Evolutionary conservation across 2,329 filamentous ascomycete genomes (phyloP), one percentile per base, ranked within the genome.

Genomic region (Colletotrichum sp.): DNA sequence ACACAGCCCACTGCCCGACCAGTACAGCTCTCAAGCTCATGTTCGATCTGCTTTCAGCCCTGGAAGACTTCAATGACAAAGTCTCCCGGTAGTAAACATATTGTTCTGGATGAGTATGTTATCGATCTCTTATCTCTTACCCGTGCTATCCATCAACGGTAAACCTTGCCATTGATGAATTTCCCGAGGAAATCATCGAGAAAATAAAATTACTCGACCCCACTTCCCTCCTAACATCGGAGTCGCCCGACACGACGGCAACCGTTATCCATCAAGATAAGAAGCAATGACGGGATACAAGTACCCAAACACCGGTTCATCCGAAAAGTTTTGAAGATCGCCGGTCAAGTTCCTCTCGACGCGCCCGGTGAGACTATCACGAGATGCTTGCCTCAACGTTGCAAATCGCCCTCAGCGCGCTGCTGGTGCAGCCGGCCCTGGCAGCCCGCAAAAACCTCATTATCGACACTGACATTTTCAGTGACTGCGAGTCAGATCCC

Each of bases 391-490:
- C 63, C 12, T 21, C n/a, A 48, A 24, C 71, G 36, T 5, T 67
- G 15, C 48, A 52, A 18, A 21, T 52, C 13, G 48, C 18, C 5
- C 3, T 73, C 0, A 21, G 55, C 5, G 58, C 43, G 5, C 64
- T 76, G 6, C 24, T 34, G 32, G 7, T 48, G 16, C 74, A 60
- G n/a, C 43, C 32, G 3, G 38, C 34, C 16, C n/a, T 65, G 7
- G 57, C 71, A 34, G 65, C 71, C 8, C 75, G 65, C 36, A 86
- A 85, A 72, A 85, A 85, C 36, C 79, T 88, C 36, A 85, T 89
- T 64, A 82, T 88, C 28, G 87, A 88, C 79, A 88, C 87, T 0
- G 87, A 88, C 73, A 79, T 89, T 13, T 87, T 86, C 78, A 86
- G 85, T 43, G 87, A 88, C 68, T 86, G 88, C 48, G 87, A 88